Evolutionary conservation across 768 basidiomycete genomes (phyloP), one percentile per base, ranked within the genome.

Genomic region (Tricholoma saponaceum): DNA sequence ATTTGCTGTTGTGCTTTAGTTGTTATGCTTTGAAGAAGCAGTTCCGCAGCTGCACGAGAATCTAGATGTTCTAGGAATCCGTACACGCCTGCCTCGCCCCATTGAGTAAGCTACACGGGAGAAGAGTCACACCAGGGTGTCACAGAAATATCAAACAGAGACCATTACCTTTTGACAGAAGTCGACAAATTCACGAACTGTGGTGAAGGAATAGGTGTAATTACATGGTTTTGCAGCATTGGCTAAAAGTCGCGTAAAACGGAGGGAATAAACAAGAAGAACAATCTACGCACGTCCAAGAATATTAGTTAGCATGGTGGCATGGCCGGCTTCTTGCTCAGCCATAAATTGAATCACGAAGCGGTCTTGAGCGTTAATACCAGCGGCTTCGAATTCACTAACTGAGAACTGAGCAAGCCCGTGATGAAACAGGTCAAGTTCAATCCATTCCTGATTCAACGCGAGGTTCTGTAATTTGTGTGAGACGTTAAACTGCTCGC

Each of bases 261-360:
- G 20, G 3, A 43, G 60, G 60, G 47, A 13, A n/a, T 35, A 16
- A 37, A 23, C 26, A 10, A 32, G 26, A 6, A 58, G 5, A 10
- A 16, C 18, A 49, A 14, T 8, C 13, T 64, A 65, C 58, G 56
- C 46, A 72, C 75, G 72, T 44, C 75, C 74, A 16, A 83, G 70
- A 33, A 85, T 80, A 71, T 83, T 82, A 55, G 74, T 68, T 25
- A 88, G 58, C 53, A 84, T 67, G 9, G 68, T 72, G 5, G 84
- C 81, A 66, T 90, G 87, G 0, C 84, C 85, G 28, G 82, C 74
- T 69, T 87, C 84, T 62, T 86, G 83, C 51, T 83, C 74, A 13
- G 78, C 85, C 83, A 86, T 86, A 69, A 77, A 84, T 64, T 83
- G 70, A 54, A 87, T 80, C 30, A 86, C 69, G 66, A 69, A 79